Base-by-base conservation (phyloP, 352 stramenopile species). In the Globisporangium uncinulatum region DNA sequence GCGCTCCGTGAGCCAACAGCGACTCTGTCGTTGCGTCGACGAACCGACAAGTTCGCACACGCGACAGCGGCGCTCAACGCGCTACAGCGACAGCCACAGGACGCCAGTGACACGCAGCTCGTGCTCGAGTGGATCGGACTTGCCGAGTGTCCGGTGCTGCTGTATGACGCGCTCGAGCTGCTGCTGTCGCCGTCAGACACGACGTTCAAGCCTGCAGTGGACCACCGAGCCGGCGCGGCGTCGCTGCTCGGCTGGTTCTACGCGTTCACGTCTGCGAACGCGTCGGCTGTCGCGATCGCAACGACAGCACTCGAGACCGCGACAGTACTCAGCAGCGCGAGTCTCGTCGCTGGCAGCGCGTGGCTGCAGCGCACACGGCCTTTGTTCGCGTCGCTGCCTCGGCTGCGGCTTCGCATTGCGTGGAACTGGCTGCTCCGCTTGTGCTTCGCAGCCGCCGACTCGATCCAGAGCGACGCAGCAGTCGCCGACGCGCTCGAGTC, bases 361-460 rank as follows among this genome's bases (percentile, higher is more conserved):
- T 88, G 76, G 70, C 59, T 88, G 19, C 55, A 76, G 54, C 72
- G 61, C 24, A 72, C 64, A 54, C 78, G 75, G 14, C 59, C 66
- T 6, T 52, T 71, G 1, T 86, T 82, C 50, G 57, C 50, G 11
- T 36, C 49, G 3, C 51, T 72, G 20, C 62, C 71, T 8, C 48
- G 63, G 10, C 46, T 80, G 21, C 66, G 70, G 6, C 67, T 88
- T 49, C 68, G 72, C 17, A 45, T 88, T 17, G 64, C 73, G 36
- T 88, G 78, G 78, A 77, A 79, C 58, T 89, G 79, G 79, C 70
- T 89, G n/a, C 34, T 85, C 45, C 64, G 66, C 44, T 17, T 20
- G 19, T 49, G 60, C 36, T 48, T 39, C 11, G 34, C 24, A 10
- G 15, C 13, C 1, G 11, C 19, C 6, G 51, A 32, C 14, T 59